phyloP scores from a whole-genome alignment of 2,329 filamentous ascomycete species.

The Zymoseptoria brevis region DNA sequence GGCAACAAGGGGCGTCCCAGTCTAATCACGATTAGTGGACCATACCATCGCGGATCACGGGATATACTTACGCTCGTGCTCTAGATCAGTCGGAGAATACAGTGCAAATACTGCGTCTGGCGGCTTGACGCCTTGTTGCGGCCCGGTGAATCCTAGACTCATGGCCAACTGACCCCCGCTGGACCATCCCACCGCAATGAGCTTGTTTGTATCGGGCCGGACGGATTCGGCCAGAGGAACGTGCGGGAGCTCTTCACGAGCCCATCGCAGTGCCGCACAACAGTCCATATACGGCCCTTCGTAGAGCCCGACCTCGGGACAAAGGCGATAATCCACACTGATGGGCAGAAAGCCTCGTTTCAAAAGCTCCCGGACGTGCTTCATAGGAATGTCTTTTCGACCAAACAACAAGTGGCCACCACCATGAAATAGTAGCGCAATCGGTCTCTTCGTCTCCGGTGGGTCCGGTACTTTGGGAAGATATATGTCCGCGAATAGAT shows the following conservation, averaged over 20 bases:
- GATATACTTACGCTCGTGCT: not conserved
- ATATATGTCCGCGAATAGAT: not conserved
- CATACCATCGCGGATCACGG: not conserved
- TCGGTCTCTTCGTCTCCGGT: not conserved
- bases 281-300: constrained; percentile 7
- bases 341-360: constrained; percentile 5
- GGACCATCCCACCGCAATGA: constrained; percentile 5
- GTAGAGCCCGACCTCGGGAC: constrained; percentile 2
- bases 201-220: not conserved
- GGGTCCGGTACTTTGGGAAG: not conserved
- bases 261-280: constrained; percentile 4
- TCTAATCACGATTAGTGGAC: not conserved
- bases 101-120: constrained; percentile 4
- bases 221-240: not conserved
- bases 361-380: constrained; percentile 2
- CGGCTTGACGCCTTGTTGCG: not conserved
- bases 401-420: constrained; percentile 6
- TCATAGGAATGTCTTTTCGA: constrained; percentile 3
- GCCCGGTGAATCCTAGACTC: constrained; percentile 1
- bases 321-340: constrained; percentile 8
- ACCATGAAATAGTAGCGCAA: constrained; percentile 7
- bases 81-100: constrained; percentile 5
- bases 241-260: constrained; percentile 1
- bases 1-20: constrained; percentile 2
- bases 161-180: constrained; percentile 6